Evolutionary conservation across 164 flowering plant species (phyloP), one percentile per base, ranked within the genome.

Genomic region (Nymphaea colorata): DNA sequence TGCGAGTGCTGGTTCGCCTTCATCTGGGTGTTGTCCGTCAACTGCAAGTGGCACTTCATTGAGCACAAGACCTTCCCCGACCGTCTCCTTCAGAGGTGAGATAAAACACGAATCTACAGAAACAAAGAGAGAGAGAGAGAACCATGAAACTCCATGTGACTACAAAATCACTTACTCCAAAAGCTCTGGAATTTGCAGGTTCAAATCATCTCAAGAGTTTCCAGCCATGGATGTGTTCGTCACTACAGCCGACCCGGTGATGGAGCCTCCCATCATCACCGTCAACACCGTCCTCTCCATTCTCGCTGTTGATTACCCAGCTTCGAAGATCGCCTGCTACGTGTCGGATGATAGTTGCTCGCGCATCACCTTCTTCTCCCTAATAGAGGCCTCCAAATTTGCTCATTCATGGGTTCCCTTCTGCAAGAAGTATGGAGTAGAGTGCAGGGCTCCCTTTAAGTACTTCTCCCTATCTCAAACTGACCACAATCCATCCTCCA

Each of bases 141-240:
- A 4, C 0, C n/a, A 5, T 3, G 6, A 15, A 12, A 42, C 12
- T 41, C 41, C 4, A 3, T 4, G 12, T 11, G 4, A 7, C 14
- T n/a, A 43, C 6, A 4, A 10, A 64, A 10, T 10, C 11, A 5
- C 41, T 41, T 10, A 16, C 7, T 6, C 42, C 36, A 25, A 25
- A 25, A 25, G 36, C 36, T 14, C 55, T 25, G n/a, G 41, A 0
- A 43, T n/a, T 4, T 25, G 14, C 36, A 41, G 45, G n/a, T 36
- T 63, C 2, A 45, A 8, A 55, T 73, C 82, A 63, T 68, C 60
- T 3, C 44, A n/a, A n/a, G 88, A 83, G 61, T 84, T 82, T 66
- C 90, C 91, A 0, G 63, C 83, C 4, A 77, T 86, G 78, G 94
- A 88, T 76, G 64, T 88, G 73, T 86, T 88, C 71, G 87, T 88